Base-by-base conservation (phyloP, 768 basidiomycete species). In the Suillus brevipes region DNA sequence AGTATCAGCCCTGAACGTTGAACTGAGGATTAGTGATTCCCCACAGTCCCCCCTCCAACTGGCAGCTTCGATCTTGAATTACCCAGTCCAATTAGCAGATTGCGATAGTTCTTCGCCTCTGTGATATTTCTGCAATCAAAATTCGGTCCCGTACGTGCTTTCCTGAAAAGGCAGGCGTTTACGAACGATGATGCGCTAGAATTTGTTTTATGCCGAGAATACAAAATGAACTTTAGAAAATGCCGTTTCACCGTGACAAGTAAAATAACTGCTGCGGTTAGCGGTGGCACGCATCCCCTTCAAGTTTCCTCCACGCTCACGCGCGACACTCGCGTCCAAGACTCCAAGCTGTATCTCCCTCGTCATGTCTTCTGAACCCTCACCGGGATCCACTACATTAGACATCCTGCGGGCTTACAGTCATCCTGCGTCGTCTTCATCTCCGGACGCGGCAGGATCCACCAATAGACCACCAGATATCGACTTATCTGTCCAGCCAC, bases 341-440 rank as follows among this genome's bases (percentile, higher is more conserved):
- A n/a, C n/a, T n/a, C n/a, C n/a, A 52, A 59, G 25, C 20, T 38
- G 37, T 25, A 28, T 65, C 57, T 53, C 45, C 37, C 45, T 18
- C 9, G 49, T 61, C 53, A 50, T 64, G 47, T 64, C 66, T n/a
- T 20, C 66, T 31, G 68, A 65, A 37, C 66, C 64, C 28, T 68
- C 76, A 18, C 67, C 66, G 31, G 75, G 75, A 55, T 77, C 75
- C 20, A 70, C 77, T 28, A 73, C 75, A 60, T 70, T 74, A 62
- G 73, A 63, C 66, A 68, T 75, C 56, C 69, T 70, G 50, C 73
- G 64, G 60, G 68, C 72, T 9, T 75, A 73, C 53, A 67, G 73
- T 56, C 34, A 66, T 53, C 25, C 67, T 40, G 13, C 58, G 50
- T 57, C 66, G 2, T 55, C 47, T 23, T 28, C 63, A 36, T 61